Evolutionary conservation across 257 asterid genomes (phyloP).

Genomic region (Haberlea rhodopensis): DNA sequence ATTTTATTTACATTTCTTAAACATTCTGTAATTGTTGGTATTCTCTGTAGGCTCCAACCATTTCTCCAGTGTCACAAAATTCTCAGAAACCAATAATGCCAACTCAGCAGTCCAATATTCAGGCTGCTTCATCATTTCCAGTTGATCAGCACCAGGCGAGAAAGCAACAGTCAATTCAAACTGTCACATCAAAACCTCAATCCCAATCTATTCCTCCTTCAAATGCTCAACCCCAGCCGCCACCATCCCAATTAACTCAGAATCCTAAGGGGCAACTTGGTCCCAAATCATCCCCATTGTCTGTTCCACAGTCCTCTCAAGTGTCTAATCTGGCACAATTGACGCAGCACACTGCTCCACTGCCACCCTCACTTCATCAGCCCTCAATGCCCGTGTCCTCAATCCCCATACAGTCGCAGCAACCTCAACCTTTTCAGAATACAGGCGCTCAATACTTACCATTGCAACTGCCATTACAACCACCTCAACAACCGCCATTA

Average conservation of each 20-base stretch:
- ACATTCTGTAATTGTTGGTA: slow-evolving; percentile 15
- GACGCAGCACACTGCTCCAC: slow-evolving; percentile 67
- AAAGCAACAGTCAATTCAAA: slow-evolving; percentile 59
- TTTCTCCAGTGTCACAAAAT: slow-evolving; percentile 50
- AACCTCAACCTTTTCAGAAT: slow-evolving; percentile 55
- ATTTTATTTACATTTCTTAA: slow-evolving; percentile 24
- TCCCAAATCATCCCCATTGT: slow-evolving; percentile 49
- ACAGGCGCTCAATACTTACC: slow-evolving; percentile 55
- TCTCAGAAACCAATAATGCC: slow-evolving; percentile 51
- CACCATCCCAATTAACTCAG: slow-evolving; percentile 39
- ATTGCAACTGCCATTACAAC: slow-evolving; percentile 48
- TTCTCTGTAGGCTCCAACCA: slow-evolving; percentile 44
- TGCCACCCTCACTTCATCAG: slow-evolving; percentile 56
- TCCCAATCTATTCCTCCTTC: slow-evolving; percentile 45
- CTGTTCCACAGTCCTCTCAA: slow-evolving; percentile 59
- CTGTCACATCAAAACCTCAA: slow-evolving; percentile 35
- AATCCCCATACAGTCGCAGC: slow-evolving; percentile 59
- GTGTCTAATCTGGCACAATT: slow-evolving; percentile 47
- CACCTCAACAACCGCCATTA: slow-evolving; percentile 62
- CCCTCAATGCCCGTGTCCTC: slow-evolving; percentile 50
- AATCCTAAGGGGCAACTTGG: slow-evolving; percentile 53
- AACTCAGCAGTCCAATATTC: slow-evolving; percentile 48
- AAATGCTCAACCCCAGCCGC: slow-evolving; percentile 48
- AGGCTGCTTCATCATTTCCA: slow-evolving; percentile 49
- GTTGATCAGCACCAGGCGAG: slow-evolving; percentile 58